Base-by-base conservation (phyloP, 2,329 filamentous ascomycete genomes). In the Bipolaris cookei region DNA sequence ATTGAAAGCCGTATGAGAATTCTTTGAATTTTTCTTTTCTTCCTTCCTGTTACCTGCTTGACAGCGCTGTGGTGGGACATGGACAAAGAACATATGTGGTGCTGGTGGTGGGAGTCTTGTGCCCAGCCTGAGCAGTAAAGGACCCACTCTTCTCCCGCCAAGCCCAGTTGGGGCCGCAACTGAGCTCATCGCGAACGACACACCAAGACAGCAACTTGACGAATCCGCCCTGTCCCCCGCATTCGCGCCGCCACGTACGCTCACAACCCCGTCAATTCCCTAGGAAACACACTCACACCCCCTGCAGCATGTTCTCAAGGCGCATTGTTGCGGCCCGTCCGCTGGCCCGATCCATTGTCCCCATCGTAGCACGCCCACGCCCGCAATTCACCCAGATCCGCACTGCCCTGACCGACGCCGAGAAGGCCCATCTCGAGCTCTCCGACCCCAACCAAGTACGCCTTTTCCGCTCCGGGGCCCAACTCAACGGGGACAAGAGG, bases 371-470 rank as follows among this genome's bases (percentile, higher is more conserved):
- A 45, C 66, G 69, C 41, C 64, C 47, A 46, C 66, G 62, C 55
- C 71, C 70, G 28, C 70, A 73, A 49, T 70, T 74, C 72, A 71
- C 66, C 56, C 77, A 77, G 63, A 58, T 73, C 57, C 76, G 77
- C 51, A 71, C 70, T 50, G 69, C 70, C 52, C 69, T 71, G 52
- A 71, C 72, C 52, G 63, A 69, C 45, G 63, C 66, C 45, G 74
- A 76, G 63, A 58, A 63, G 43, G 59, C 79, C 57, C 86, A 88
- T 21, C 81, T 84, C 43, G 86, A 89, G 28, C 81, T 84, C 45
- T 61, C 65, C 41, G 73, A 75, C 59, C 89, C 89, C 20, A 81
- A 79, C 62, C 86, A 87, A 86, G 88, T 89, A 68, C 77, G 84
- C 80, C n/a, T 28, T 4, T 14, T 6, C 20, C 11, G 16, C 47